Conservation (phyloP, 345 rosid genomes). For the Eucalyptus erythrocorys region DNA sequence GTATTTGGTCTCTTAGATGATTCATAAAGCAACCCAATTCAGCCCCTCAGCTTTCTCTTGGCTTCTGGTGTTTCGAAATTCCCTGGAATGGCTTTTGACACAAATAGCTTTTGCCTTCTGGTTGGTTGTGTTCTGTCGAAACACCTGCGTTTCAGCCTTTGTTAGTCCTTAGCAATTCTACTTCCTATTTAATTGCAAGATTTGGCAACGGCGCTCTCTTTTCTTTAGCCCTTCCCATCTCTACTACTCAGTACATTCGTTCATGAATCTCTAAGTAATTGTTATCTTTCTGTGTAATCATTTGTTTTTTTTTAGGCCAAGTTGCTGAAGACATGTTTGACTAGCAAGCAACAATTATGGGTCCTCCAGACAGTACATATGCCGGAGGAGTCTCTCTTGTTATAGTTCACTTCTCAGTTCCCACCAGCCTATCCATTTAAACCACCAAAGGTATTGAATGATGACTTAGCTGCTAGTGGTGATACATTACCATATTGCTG, state of each 20-base stretch:
- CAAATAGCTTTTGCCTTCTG: background rate
- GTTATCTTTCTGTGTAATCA: background rate
- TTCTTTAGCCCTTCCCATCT: background rate
- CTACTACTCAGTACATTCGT: background rate
- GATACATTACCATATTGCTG: background rate
- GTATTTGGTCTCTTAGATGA: too few species aligned
- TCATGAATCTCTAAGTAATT: background rate
- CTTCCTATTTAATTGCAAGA: background rate
- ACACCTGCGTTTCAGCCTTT: background rate
- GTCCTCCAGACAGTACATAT: too few species aligned
- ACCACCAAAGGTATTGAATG: conserved; percentile 35
- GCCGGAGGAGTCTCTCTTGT: conserved; percentile 44
- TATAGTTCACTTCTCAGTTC: conserved; percentile 19
- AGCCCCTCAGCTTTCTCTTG: too few species aligned
- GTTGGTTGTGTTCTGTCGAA: background rate
- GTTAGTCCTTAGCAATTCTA: background rate
- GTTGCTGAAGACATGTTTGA: conserved; percentile 47
- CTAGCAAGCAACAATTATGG: conserved; percentile 58
- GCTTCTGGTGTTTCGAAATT: too few species aligned
- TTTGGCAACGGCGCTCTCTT: background rate
- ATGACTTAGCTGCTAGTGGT: background rate
- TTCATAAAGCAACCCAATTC: too few species aligned
- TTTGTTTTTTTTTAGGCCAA: conserved; percentile 17
- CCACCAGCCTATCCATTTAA: conserved; percentile 54
- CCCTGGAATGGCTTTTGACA: too few species aligned